A percentile compares a stretch with the other conserved stretches of the same genome.
These are phyloP conservation scores for Xylariaceae sp. DNA, from an alignment of 2,329 filamentous ascomycete genomes.

Conservation along the genomic window DNA sequence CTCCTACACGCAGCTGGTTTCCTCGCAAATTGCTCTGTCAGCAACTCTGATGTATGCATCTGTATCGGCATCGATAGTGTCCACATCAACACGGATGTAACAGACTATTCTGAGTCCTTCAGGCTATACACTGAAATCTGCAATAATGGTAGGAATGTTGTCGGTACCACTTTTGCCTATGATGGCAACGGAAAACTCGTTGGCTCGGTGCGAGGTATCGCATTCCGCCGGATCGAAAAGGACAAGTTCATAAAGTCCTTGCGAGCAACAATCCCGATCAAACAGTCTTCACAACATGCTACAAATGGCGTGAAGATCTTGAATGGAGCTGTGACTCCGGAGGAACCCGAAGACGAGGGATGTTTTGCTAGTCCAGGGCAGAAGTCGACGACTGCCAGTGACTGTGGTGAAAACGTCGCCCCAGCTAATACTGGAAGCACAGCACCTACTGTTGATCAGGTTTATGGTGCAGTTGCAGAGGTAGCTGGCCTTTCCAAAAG, in stretches of 20 bases:
- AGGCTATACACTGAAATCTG: not conserved
- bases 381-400: not conserved
- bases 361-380: not conserved
- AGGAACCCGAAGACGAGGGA: not conserved
- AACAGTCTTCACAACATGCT: not conserved
- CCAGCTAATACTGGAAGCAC: not conserved
- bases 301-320: not conserved
- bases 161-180: not conserved
- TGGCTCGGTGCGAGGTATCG: not conserved
- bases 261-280: not conserved
- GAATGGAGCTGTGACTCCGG: not conserved
- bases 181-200: not conserved
- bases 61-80: constrained; percentile 10
- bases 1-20: constrained; percentile 22
- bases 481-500: not conserved
- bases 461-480: not conserved
- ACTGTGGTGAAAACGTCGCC: not conserved
- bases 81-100: not conserved
- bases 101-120: not conserved
- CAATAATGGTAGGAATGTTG: not conserved
- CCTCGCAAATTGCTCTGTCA: constrained; percentile 16
- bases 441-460: not conserved
- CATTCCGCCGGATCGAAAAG: not conserved
- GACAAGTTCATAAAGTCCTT: not conserved
- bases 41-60: constrained; percentile 13